phyloP scores from a whole-genome alignment of 2,329 filamentous ascomycete genomes.

The Drechslerella coelobrocha region DNA sequence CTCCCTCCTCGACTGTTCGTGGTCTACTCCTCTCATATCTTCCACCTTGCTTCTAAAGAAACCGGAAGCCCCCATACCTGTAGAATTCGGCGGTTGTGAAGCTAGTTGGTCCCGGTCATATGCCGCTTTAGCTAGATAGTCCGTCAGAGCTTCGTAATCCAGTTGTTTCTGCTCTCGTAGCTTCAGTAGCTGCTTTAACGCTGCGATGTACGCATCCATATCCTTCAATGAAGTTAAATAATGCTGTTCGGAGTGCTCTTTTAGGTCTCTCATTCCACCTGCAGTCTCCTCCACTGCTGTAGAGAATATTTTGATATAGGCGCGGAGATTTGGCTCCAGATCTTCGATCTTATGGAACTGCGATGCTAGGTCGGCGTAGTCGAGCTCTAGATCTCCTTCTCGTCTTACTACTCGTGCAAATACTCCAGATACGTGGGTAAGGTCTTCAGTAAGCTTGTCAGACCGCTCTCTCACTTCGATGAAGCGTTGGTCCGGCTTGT shows the following conservation, averaged over 20 bases:
- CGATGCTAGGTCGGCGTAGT: slow-evolving; percentile 86
- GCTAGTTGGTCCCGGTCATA: slow-evolving; percentile 81
- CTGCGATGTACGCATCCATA: slow-evolving; percentile 92
- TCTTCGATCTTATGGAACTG: slow-evolving; percentile 94
- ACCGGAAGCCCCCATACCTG: slow-evolving; percentile 71
- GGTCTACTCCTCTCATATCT: slow-evolving; percentile 94
- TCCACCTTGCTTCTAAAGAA: slow-evolving; percentile 95
- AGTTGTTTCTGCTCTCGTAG: slow-evolving; percentile 96
- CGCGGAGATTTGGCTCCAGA: slow-evolving; percentile 85
- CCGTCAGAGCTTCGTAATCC: slow-evolving; percentile 92
- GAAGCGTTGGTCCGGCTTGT: slow-evolving; percentile 93
- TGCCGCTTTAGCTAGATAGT: slow-evolving; percentile 91
- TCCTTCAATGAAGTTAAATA: slow-evolving; percentile 91
- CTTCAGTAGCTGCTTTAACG: slow-evolving; percentile 85
- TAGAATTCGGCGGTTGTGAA: slow-evolving; percentile 52
- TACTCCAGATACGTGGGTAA: slow-evolving; percentile 94
- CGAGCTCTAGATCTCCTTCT: slow-evolving; percentile 83
- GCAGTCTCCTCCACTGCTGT: slow-evolving; percentile 84
- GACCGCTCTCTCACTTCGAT: slow-evolving; percentile 91
- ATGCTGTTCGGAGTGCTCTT: slow-evolving; percentile 92
- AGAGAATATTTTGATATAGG: slow-evolving; percentile 82
- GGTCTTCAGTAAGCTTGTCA: slow-evolving; percentile 91
- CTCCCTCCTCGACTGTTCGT: slow-evolving; percentile 87
- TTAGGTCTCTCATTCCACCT: slow-evolving; percentile 76
- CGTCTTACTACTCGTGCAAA: slow-evolving; percentile 86